Conservation (phyloP, 495 filamentous ascomycete species). For the Aspergillus avenaceus region DNA sequence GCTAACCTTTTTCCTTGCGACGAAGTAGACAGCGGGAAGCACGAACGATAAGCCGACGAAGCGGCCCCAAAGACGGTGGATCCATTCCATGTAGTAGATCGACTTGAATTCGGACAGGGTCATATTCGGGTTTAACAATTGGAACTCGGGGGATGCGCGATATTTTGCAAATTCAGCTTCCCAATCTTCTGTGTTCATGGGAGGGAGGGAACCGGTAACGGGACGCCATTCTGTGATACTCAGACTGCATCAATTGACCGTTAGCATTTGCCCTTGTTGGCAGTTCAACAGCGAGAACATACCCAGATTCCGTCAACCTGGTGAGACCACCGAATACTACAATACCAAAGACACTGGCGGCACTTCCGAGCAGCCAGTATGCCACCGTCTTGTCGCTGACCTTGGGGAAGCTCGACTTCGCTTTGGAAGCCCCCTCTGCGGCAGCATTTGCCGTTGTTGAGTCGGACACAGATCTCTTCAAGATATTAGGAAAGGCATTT, state of each 20-base stretch:
- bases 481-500: conserved; percentile 28
- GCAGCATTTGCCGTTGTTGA: conserved; percentile 16
- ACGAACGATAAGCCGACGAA: conserved; percentile 87
- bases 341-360: conserved; percentile 90
- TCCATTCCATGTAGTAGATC: conserved; percentile 99
- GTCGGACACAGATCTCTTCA: conserved; percentile 23
- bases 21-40: conserved; percentile 81
- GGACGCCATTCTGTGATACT: conserved; percentile 99
- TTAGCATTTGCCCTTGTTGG: conserved; percentile 12
- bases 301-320: conserved; percentile 93
- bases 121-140: conserved; percentile 88
- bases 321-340: conserved; percentile 94
- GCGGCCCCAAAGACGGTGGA: conserved; percentile 92
- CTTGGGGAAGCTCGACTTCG: conserved; percentile 60
- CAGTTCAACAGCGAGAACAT: conserved; percentile 20
- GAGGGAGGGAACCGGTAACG: conserved; percentile 89
- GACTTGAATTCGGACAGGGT: conserved; percentile 87
- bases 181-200: conserved; percentile 73
- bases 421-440: conserved; percentile 22
- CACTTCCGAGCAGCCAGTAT: conserved; percentile 91
- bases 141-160: conserved; percentile 83
- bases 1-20: conserved; percentile 75
- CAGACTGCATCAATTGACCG: conserved; percentile 51
- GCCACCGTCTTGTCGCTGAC: conserved; percentile 69
- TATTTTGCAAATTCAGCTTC: conserved; percentile 90